phyloP scores from a whole-genome alignment of 345 rosid species.

The Odontarrhena argentea region DNA sequence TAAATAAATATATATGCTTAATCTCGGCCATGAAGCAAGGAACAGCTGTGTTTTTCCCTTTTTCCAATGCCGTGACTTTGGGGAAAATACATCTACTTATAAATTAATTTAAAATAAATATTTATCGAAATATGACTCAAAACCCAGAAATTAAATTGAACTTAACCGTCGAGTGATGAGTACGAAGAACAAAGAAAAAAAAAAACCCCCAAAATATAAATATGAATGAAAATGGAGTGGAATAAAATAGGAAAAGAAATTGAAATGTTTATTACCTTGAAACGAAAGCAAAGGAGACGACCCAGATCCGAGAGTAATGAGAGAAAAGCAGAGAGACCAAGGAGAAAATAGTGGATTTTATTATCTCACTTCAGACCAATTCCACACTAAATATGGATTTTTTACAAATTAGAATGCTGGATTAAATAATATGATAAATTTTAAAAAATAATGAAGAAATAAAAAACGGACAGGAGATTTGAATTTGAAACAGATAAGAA shows the following conservation, averaged over 20 bases:
- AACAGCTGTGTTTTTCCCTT: constrained; percentile 42
- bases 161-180: constrained; percentile 2
- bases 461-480: constrained; percentile 30
- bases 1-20: neutral
- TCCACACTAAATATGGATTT: constrained; percentile 5
- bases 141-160: constrained; percentile 19
- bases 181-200: constrained; percentile 4
- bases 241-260: constrained; percentile 13
- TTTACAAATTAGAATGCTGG: constrained; percentile 8
- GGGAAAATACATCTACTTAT: constrained; percentile 21
- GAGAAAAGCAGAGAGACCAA: constrained; percentile 38
- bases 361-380: constrained; percentile 36
- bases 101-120: neutral
- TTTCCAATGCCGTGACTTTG: constrained; percentile 39
- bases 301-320: constrained; percentile 50
- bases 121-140: constrained; percentile 1
- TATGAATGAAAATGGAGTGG: constrained; percentile 7
- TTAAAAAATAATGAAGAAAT: neutral
- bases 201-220: too few relatives aligned
- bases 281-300: constrained; percentile 44
- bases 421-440: neutral
- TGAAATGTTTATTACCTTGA: constrained; percentile 39
- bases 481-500: constrained; percentile 24
- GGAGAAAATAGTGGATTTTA: constrained; percentile 39
- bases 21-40: constrained; percentile 42